A percentile compares a stretch with the other conserved stretches of the same genome.
Evolutionary conservation across 495 filamentous ascomycete species (phyloP).

Genomic region (Aspergillus haitiensis): DNA sequence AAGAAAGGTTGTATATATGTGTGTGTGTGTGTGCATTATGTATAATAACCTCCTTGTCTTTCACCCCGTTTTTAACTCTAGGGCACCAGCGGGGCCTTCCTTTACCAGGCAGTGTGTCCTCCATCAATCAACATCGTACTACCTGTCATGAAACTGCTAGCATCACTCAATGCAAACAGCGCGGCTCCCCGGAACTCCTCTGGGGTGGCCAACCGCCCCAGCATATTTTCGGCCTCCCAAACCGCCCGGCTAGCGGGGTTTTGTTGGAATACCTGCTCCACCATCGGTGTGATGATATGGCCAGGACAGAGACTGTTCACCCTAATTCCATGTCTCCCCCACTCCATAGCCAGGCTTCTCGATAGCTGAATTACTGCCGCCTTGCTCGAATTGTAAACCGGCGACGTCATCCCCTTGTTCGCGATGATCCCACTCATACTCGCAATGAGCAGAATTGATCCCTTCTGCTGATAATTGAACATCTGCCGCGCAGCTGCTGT

Average conservation of each 20-base stretch:
- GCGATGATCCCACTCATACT: slow-evolving; percentile 81
- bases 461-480: slow-evolving; percentile 58
- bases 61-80: neutral
- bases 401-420: slow-evolving; percentile 67
- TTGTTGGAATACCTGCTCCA: slow-evolving; percentile 63
- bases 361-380: slow-evolving; percentile 67
- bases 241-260: slow-evolving; percentile 57
- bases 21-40: neutral
- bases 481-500: slow-evolving; percentile 76
- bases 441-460: slow-evolving; percentile 72
- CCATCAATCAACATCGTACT: slow-evolving; percentile 61
- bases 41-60: neutral
- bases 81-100: neutral
- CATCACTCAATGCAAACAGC: slow-evolving; percentile 61
- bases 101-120: slow-evolving; percentile 60
- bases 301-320: slow-evolving; percentile 70
- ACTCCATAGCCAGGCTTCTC: slow-evolving; percentile 69
- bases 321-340: slow-evolving; percentile 64
- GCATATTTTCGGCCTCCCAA: slow-evolving; percentile 71
- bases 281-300: slow-evolving; percentile 74
- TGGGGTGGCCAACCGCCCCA: slow-evolving; percentile 60
- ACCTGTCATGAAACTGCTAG: slow-evolving; percentile 72
- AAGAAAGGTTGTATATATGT: neutral
- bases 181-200: slow-evolving; percentile 68
- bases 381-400: slow-evolving; percentile 70